Evolutionary conservation across 768 basidiomycete genomes (phyloP), one percentile per base, ranked within the genome.

Genomic region (Tricholoma bakamatsutake): DNA sequence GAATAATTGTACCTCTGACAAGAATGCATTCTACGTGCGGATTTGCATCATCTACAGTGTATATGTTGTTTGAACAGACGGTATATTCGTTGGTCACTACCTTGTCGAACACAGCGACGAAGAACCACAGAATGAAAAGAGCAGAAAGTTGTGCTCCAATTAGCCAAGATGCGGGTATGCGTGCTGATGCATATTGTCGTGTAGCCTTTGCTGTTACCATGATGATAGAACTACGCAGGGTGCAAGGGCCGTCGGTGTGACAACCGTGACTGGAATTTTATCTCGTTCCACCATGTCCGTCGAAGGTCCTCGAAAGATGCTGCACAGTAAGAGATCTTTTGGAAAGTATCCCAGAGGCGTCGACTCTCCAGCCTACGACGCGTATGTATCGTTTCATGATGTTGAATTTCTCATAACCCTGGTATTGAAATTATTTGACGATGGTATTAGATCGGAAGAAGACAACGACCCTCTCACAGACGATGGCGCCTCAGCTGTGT

Each of bases 381-480:
- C 87, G 77, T 83, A 63, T 34, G 59, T 59, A 17, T 28, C 17
- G 30, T 47, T 34, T 54, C 45, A 4, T 2, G 34, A 46, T 10
- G 33, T 30, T 34, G 28, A 54, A 58, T 35, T 30, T 40, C 40
- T 11, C 24, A 58, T 18, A n/a, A n/a, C n/a, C 31, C 35, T 34
- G 57, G 57, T 59, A 40, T 63, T 59, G 21, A 24, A 24, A 24
- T 24, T 24, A 24, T 24, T 24, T 24, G 4, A 24, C 37, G 64
- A 59, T 60, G 49, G 43, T 69, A 62, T 55, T 66, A 88, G 87
- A 68, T 90, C 88, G 3, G 88, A 91, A 65, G 90, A 91, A 72
- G 90, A 92, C 80, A 92, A 92, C 66, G 90, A 91, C 68, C 88
- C 89, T 4, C 73, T 89, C 60, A 90, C 88, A 6, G 90, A 91